phyloP scores from a whole-genome alignment of 306 rosid genomes.

The Prunus dulcis region DNA sequence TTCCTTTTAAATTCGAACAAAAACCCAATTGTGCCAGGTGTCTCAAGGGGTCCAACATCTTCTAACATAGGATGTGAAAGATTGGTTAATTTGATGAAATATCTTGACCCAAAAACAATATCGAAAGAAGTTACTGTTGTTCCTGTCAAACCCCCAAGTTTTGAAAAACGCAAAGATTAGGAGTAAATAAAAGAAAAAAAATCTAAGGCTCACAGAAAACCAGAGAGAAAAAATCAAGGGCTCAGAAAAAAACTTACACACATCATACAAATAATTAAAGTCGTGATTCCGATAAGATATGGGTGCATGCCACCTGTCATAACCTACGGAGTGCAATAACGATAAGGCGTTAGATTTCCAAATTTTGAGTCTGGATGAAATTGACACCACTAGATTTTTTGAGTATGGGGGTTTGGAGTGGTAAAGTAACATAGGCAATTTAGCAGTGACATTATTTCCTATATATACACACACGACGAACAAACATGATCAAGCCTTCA shows the following conservation, averaged over 20 bases:
- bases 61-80: neutral
- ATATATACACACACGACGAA: neutral
- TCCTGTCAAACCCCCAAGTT: neutral
- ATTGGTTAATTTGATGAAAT: too few species aligned
- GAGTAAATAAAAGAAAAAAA: neutral
- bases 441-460: neutral
- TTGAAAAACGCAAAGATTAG: neutral
- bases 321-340: neutral
- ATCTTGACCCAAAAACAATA: too few species aligned
- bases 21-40: neutral
- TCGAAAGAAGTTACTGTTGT: neutral
- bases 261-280: neutral
- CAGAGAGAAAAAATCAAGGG: neutral
- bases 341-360: constrained; percentile 20
- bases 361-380: neutral
- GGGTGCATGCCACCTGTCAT: constrained; percentile 22
- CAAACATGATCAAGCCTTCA: neutral
- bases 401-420: neutral
- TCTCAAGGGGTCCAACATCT: neutral
- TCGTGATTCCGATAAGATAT: constrained; percentile 24
- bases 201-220: neutral
- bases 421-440: neutral
- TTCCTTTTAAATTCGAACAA: neutral
- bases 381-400: constrained; percentile 9
- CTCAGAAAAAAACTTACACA: neutral